Percentiles rank a stretch among this genome's conserved stretches.
Evolutionary conservation across 108 stramenopile genomes (phyloP).

Genomic region (Pseudonitzschia multiseries): DNA sequence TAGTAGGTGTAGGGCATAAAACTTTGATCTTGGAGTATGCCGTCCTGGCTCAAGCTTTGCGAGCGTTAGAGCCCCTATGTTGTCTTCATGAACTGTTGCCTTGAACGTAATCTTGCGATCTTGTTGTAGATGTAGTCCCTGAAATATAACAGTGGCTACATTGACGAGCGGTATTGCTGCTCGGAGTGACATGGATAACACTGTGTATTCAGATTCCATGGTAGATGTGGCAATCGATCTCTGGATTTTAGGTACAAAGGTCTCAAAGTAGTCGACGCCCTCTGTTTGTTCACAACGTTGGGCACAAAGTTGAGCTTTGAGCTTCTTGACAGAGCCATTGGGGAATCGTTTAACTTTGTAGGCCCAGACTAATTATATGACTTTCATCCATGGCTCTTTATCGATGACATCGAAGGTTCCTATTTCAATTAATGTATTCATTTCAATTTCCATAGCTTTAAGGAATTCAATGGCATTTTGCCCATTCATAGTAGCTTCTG

Average conservation of each 20-base stretch:
- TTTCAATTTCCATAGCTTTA: too few relatives aligned
- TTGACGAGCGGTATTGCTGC: conserved; percentile 12
- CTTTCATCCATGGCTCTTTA: background rate
- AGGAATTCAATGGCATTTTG: too few relatives aligned
- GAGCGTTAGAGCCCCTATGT: too few relatives aligned
- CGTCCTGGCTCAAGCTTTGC: too few relatives aligned
- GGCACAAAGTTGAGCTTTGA: conserved; percentile 38
- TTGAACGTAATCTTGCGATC: background rate
- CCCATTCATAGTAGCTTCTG: too few relatives aligned
- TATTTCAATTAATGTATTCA: too few relatives aligned
- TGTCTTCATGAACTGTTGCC: too few relatives aligned
- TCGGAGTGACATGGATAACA: conserved; percentile 18
- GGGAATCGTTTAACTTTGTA: conserved; percentile 45
- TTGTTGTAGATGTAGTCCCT: too few relatives aligned
- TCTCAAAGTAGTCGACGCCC: conserved; percentile 59
- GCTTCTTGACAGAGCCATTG: conserved; percentile 29
- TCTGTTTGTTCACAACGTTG: conserved; percentile 52
- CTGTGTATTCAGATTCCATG: conserved; percentile 43
- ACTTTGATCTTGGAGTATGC: too few relatives aligned
- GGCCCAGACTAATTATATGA: conserved; percentile 38
- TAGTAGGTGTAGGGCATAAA: too few relatives aligned
- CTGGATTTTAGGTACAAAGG: conserved; percentile 46
- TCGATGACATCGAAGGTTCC: too few relatives aligned
- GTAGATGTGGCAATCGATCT: conserved; percentile 39
- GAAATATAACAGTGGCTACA: too few relatives aligned